Base-by-base conservation (phyloP, 345 rosid species). In the Populus euphratica region DNA sequence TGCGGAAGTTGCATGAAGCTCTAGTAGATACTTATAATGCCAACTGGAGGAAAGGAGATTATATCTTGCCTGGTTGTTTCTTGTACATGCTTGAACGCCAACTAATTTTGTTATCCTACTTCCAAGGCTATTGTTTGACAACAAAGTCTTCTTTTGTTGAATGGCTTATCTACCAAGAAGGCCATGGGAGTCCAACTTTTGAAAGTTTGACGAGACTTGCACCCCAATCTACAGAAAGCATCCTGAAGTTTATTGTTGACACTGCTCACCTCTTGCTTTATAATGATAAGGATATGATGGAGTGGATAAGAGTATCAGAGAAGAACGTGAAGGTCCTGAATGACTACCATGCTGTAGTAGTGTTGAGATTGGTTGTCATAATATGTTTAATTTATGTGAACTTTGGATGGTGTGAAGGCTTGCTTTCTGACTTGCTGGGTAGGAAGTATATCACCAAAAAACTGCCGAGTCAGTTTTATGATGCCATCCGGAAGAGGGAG, bases 51-150 rank as follows among this genome's bases (percentile, higher is more conserved):
- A 63, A 31, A 66, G 1, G 2, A 6, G 80, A 80, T 76, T 83
- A 83, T 54, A 82, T 88, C 2, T 77, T 86, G 21, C 91, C 88
- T 1, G 65, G n/a, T 39, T 86, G 89, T 66, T 85, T 85, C 78
- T 35, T 85, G 39, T 88, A 83, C 77, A 87, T 88, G 21, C 13
- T 86, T 11, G 91, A 88, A 68, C 86, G 87, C 11, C 79, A 75
- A 59, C 56, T 85, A 61, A 49, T 85, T 72, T 35, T 80, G 21
- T 14, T 81, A 16, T 75, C 83, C 41, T 39, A 27, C 70, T 43
- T 47, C 50, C 49, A 79, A 13, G 81, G 82, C 23, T 77, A 4
- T 67, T 52, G 83, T 41, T 68, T 47, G 12, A 66, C 85, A 0
- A 73, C 86, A 0, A 79, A 82, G 74, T 75, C 87, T 59, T 72